phyloP scores from a whole-genome alignment of 139 green algal species.

The Closterium sp. region DNA sequence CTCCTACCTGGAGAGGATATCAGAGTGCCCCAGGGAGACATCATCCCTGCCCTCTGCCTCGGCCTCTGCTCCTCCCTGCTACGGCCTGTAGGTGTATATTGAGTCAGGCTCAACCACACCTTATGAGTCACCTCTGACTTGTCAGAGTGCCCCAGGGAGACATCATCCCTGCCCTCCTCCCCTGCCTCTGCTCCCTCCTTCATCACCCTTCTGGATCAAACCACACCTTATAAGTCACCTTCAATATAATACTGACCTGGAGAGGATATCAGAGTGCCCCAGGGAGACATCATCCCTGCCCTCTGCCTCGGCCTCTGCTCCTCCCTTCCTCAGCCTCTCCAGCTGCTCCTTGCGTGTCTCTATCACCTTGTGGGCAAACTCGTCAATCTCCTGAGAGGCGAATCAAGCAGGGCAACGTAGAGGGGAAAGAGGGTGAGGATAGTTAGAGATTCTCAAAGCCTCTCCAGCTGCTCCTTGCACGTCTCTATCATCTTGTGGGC shows the following conservation, averaged over 20 bases:
- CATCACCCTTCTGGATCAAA: no score
- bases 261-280: constrained; percentile 23
- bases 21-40: not conserved
- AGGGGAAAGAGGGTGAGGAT: not conserved
- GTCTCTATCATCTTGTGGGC: not conserved
- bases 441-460: no score
- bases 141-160: no score
- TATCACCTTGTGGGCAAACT: not conserved
- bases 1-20: not conserved
- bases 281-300: not conserved
- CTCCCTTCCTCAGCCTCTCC: not conserved
- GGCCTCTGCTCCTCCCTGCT: not conserved
- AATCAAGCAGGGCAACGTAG: not conserved
- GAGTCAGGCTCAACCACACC: no score
- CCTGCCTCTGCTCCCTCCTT: no score
- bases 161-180: no score
- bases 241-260: no score
- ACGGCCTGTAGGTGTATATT: no score
- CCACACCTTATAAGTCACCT: no score
- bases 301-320: not conserved
- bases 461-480: not conserved
- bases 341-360: not conserved
- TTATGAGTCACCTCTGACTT: no score
- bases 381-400: not conserved
- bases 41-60: not conserved